These are phyloP conservation scores for Golubevia pallescens DNA, from an alignment of 1,284 basidiomycete genomes.

Conservation along the genomic window DNA sequence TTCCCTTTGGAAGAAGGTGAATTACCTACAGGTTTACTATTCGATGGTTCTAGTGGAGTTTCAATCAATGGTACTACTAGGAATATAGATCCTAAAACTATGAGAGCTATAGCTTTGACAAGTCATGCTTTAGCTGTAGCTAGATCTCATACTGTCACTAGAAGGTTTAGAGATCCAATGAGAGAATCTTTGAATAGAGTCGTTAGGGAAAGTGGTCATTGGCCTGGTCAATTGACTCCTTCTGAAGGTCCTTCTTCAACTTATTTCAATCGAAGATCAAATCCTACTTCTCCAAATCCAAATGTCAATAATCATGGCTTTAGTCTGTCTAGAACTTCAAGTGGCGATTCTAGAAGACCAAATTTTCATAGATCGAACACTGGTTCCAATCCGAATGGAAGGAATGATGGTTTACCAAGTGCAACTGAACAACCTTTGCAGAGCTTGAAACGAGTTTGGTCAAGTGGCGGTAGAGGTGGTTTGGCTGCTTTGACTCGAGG, in stretches of 20 bases:
- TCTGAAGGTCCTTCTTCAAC: not conserved
- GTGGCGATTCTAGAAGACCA: constrained; percentile 6
- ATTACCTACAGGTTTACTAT: constrained; percentile 21
- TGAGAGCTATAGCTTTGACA: constrained; percentile 56
- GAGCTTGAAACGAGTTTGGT: constrained; percentile 38
- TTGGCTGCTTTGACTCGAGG: constrained; percentile 7
- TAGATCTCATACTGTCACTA: constrained; percentile 50
- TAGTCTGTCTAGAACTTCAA: not conserved
- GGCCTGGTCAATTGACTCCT: not conserved
- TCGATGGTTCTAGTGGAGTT: not conserved
- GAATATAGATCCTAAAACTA: constrained; percentile 39
- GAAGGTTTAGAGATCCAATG: constrained; percentile 57
- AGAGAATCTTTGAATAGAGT: constrained; percentile 15
- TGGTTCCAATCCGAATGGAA: not conserved
- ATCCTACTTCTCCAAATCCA: constrained; percentile 2
- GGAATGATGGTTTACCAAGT: not conserved
- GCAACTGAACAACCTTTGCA: constrained; percentile 40
- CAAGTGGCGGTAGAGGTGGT: constrained; percentile 29
- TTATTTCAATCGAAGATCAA: no score
- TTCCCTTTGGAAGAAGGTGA: constrained; percentile 57
- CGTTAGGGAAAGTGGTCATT: not conserved
- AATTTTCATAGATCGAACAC: constrained; percentile 15
- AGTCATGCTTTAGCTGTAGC: constrained; percentile 47
- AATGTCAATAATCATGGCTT: not conserved
- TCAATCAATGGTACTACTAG: constrained; percentile 5